These are phyloP conservation scores for Suillus subluteus DNA, from an alignment of 768 basidiomycete species.

Conservation along the genomic window DNA sequence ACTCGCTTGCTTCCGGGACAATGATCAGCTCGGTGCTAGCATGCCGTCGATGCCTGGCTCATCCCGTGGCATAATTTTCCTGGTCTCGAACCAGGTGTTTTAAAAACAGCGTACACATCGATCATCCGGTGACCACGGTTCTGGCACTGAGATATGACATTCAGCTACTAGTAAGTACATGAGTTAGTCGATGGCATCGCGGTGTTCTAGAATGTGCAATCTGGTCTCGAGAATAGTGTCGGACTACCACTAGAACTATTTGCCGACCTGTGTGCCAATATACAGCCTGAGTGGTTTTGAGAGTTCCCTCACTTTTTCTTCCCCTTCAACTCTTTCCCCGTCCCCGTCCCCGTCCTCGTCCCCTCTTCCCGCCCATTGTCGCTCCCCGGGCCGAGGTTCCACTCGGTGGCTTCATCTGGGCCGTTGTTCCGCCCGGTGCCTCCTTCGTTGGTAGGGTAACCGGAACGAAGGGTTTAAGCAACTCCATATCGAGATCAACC, in stretches of 20 bases:
- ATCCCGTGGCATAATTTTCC: background rate
- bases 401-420: no score
- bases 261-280: background rate
- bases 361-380: no score
- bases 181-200: background rate
- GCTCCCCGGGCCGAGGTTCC: no score
- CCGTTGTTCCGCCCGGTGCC: no score
- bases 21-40: no score
- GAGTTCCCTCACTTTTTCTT: background rate
- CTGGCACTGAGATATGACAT: background rate
- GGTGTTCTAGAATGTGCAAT: background rate
- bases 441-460: background rate
- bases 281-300: no score
- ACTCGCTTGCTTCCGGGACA: no score
- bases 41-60: background rate
- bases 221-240: background rate
- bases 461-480: background rate
- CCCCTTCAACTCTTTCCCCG: no score
- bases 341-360: no score
- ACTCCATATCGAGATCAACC: conserved; percentile 16
- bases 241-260: background rate
- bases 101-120: background rate
- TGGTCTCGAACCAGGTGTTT: background rate
- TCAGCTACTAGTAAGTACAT: no score
- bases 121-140: no score